Evolutionary conservation across 1,284 basidiomycete genomes (phyloP).

Genomic region (Butyriboletus appendiculatus): DNA sequence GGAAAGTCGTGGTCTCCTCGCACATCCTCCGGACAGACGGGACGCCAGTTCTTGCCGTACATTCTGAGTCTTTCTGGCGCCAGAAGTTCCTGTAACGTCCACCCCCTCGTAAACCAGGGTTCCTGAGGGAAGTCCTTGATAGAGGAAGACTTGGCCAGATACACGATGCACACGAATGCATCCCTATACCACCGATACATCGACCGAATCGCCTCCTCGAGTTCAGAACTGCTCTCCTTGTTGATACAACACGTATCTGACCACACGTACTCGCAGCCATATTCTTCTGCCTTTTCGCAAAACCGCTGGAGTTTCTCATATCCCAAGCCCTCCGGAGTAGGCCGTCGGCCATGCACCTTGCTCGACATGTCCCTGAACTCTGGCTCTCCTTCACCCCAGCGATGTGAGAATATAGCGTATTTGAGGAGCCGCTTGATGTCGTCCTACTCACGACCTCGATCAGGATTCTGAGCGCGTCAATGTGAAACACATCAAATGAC

Average conservation of each 20-base stretch:
- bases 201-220: slow-evolving; percentile 4
- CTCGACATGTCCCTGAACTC: slow-evolving; percentile 4
- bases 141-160: not conserved
- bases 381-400: slow-evolving; percentile 1
- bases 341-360: not conserved
- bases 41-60: not conserved
- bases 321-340: not conserved
- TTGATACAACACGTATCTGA: not conserved
- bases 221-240: slow-evolving; percentile 1
- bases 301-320: not conserved
- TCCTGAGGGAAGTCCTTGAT: not conserved
- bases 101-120: slow-evolving; percentile 3
- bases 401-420: slow-evolving; percentile 6
- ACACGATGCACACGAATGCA: slow-evolving; percentile 2
- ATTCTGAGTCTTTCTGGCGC: not conserved
- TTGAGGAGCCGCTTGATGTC: not conserved
- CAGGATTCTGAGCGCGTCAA: not conserved
- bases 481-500: not conserved
- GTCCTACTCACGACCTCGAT: not conserved
- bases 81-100: slow-evolving; percentile 5
- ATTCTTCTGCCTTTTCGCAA: not conserved
- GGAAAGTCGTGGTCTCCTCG: not conserved
- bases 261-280: slow-evolving; percentile 3
- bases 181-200: slow-evolving; percentile 4
- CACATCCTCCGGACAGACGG: not conserved